Conservation (phyloP, 208 protist genomes). For the Tritrichomonas musculus region DNA sequence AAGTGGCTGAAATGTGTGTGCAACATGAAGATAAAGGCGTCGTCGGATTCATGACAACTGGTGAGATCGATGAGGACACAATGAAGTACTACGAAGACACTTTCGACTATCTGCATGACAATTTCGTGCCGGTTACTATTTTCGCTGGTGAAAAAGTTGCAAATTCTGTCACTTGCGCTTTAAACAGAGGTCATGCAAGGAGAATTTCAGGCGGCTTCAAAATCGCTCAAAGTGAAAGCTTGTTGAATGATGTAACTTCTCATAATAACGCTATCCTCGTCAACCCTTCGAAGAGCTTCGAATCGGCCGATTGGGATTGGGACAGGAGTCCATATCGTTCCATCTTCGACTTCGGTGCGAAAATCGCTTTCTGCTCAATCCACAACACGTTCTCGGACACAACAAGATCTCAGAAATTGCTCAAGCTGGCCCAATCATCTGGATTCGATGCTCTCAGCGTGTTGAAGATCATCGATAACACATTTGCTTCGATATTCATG, state of each 20-base stretch:
- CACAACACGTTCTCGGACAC: background rate
- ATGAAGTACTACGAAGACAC: background rate
- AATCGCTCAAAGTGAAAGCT: background rate
- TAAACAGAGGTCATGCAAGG: background rate
- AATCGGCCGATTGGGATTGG: background rate
- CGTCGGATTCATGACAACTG: background rate
- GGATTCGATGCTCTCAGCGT: background rate
- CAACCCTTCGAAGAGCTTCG: background rate
- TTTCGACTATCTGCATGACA: background rate
- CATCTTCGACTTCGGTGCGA: background rate
- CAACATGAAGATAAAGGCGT: background rate
- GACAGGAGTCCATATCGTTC: background rate
- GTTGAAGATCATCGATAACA: background rate
- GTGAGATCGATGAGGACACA: background rate
- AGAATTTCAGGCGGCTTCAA: conserved; percentile 2
- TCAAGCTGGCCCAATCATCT: background rate
- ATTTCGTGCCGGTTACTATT: background rate
- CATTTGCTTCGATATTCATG: background rate
- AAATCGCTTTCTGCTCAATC: background rate
- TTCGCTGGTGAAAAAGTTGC: background rate
- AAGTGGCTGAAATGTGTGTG: background rate
- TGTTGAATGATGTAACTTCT: background rate
- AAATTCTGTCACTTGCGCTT: background rate
- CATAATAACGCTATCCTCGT: background rate
- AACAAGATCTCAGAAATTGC: background rate